Evolutionary conservation across 179 eudicot species (phyloP).

Genomic region (Heliamphora pulchella): DNA sequence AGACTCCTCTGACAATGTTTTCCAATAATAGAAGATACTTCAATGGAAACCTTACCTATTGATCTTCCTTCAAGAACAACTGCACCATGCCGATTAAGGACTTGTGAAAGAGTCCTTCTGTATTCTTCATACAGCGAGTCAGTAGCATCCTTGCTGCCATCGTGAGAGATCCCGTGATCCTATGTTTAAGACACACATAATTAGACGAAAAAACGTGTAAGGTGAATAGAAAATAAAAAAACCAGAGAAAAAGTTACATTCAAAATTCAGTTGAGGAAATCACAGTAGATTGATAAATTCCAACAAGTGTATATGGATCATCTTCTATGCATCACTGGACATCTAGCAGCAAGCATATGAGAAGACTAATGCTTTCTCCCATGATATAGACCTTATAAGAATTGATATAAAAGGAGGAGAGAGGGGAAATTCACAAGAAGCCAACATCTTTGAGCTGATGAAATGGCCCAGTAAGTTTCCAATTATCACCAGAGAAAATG

Average conservation of each 20-base stretch:
- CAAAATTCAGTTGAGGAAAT: not conserved
- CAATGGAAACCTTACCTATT: constrained; percentile 44
- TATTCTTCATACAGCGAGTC: constrained; percentile 67
- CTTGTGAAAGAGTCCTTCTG: constrained; percentile 64
- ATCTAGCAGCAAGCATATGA: constrained; percentile 2
- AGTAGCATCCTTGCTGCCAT: constrained; percentile 43
- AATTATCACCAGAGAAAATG: not conserved
- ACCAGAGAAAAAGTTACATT: not conserved
- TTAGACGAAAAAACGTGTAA: not conserved
- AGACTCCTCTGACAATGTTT: not conserved
- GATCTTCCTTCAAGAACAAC: constrained; percentile 94
- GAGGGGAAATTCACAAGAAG: not conserved
- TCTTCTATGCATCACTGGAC: not conserved
- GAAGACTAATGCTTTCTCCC: not conserved
- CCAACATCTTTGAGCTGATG: not conserved
- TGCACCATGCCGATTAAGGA: constrained; percentile 87
- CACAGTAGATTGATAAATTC: not conserved
- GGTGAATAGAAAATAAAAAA: not conserved
- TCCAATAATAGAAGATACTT: not conserved
- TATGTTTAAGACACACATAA: constrained; percentile 24
- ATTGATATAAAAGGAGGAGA: not conserved
- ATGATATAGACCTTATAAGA: not conserved
- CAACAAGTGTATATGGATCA: not conserved
- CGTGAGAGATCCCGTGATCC: constrained; percentile 80
- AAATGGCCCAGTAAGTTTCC: not conserved